Evolutionary conservation across 495 filamentous ascomycete species (phyloP), one percentile per base, ranked within the genome.

Genomic region (Apiosordaria backusii): DNA sequence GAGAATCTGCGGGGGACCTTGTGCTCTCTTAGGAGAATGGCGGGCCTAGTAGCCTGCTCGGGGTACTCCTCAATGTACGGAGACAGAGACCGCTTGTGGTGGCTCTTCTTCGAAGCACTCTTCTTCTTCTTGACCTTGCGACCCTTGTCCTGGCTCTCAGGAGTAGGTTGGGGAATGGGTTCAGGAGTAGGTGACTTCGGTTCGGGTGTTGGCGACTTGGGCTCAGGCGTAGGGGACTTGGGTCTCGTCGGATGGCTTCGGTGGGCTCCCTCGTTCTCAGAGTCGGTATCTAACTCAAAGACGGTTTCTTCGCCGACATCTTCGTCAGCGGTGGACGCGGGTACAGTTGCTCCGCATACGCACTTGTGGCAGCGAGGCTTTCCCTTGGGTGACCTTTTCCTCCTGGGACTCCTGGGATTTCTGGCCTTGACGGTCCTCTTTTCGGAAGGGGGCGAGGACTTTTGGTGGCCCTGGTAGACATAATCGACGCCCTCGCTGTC

Each of bases 51-150:
- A 3, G 53, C 18, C 21, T 70, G 67, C 9, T 71, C 68, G 4
- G 73, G 73, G 66, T 75, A 75, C 27, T 75, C 73, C 54, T 75
- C 73, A 35, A 75, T 71, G 54, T 75, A 75, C n/a, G 73, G 73
- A 27, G 60, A 67, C 16, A 71, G 73, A 27, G 60, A 67, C 61
- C 52, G 62, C 50, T 55, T 67, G 21, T 59, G 57, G 22, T 35
- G 55, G 23, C 19, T 19, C 50, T 63, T 72, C 55, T 59, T 68
- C 18, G 54, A 54, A 15, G 19, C 21, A 18, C 26, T 50, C 10
- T 25, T 57, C 50, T 57, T 60, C 21, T 60, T 65, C 25, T 61
- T 23, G 9, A 21, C 26, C 59, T 50, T 66, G 26, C 61, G 64
- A 13, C 25, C 45, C 23, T 64, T 65, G 16, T 60, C 61, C 62